A percentile compares a stretch with the other conserved stretches of the same genome.
These are phyloP conservation scores for Chloris gayana DNA, from an alignment of 176 grass and related monocot species.

Conservation along the genomic window DNA sequence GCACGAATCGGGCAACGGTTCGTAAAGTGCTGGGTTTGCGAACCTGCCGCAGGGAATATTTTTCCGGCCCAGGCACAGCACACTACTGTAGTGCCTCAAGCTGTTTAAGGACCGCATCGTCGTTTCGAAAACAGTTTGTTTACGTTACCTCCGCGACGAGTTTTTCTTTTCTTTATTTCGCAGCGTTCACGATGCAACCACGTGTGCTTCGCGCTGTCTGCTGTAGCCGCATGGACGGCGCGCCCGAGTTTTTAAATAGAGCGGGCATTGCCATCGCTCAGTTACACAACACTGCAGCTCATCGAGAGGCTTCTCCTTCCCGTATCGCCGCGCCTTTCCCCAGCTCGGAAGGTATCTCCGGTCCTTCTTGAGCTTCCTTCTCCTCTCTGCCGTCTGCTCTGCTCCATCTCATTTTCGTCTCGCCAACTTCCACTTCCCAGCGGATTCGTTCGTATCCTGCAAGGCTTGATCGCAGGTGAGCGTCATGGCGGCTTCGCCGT, in stretches of 20 bases:
- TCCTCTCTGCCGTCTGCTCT: no score
- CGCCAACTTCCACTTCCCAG: not conserved
- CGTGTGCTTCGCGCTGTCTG: not conserved
- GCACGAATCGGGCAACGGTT: no score
- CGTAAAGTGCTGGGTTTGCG: no score
- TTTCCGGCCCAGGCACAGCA: no score
- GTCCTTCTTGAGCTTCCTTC: no score
- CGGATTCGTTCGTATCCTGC: not conserved
- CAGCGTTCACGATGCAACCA: not conserved
- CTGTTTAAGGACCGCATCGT: no score
- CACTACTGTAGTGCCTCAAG: no score
- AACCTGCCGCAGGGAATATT: no score
- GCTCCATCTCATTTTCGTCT: not conserved
- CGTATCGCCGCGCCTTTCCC: not conserved
- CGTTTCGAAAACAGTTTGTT: no score
- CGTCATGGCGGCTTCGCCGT: not conserved
- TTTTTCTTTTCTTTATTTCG: not conserved
- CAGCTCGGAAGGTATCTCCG: not conserved
- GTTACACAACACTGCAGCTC: not conserved
- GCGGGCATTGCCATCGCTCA: not conserved
- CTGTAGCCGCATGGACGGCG: not conserved
- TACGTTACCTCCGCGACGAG: no score
- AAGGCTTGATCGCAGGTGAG: not conserved
- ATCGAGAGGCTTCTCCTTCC: not conserved
- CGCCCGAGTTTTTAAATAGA: not conserved